Evolutionary conservation across 2,329 filamentous ascomycete genomes (phyloP).

Genomic region (Colletotrichum lentis): DNA sequence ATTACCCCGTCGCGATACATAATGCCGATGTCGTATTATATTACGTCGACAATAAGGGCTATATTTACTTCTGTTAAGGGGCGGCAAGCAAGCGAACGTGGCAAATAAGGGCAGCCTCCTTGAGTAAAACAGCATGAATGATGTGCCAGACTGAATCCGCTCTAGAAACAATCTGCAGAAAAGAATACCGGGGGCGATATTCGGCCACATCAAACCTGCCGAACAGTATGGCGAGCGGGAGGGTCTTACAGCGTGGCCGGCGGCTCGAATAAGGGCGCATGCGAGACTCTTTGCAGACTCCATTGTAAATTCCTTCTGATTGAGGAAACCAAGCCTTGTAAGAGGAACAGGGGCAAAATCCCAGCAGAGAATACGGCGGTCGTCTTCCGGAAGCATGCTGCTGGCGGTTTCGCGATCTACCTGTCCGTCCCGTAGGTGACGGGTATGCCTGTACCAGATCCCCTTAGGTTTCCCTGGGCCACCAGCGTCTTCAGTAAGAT

Average conservation of each 20-base stretch:
- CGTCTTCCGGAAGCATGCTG: neutral
- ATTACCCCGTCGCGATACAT: conserved; percentile 12
- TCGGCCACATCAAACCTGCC: conserved; percentile 4
- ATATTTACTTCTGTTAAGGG: conserved; percentile 23
- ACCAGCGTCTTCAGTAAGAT: neutral
- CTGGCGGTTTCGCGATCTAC: neutral
- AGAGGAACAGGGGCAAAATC: neutral
- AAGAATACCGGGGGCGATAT: conserved; percentile 1
- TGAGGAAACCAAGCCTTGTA: neutral
- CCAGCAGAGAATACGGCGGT: neutral
- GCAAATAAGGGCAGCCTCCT: conserved; percentile 22
- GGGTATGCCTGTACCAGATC: neutral
- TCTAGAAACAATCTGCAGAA: neutral
- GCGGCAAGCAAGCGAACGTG: conserved; percentile 17
- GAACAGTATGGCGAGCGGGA: neutral
- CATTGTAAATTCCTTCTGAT: neutral
- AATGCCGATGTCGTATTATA: conserved; percentile 29
- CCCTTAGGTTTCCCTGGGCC: neutral
- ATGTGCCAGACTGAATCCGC: neutral
- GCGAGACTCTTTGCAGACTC: neutral
- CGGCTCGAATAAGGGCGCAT: neutral
- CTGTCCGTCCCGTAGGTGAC: neutral
- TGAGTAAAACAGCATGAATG: neutral
- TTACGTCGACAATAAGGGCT: conserved; percentile 23
- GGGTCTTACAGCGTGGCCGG: neutral